phyloP scores from a whole-genome alignment of 1,139 yeast genomes.

The Kluyveromyces sp. region DNA sequence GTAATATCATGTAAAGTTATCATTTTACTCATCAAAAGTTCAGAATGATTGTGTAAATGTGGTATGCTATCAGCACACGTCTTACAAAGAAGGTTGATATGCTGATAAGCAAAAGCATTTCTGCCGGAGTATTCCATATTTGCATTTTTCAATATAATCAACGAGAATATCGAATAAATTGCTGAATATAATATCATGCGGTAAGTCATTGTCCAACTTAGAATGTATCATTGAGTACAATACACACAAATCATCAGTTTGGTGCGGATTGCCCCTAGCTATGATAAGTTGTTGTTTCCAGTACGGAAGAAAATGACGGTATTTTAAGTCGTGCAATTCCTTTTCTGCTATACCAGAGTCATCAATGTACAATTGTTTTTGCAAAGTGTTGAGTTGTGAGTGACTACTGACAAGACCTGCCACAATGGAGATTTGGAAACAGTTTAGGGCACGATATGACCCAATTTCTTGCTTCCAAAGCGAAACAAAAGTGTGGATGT shows the following conservation, averaged over 20 bases:
- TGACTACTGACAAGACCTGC: conserved; percentile 21
- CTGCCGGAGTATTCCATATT: conserved; percentile 3
- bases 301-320: conserved; percentile 17
- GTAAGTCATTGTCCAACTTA: conserved; percentile 8
- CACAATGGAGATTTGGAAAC: conserved; percentile 18
- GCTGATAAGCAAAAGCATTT: conserved; percentile 2
- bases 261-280: conserved; percentile 1
- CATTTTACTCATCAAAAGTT: conserved; percentile 1
- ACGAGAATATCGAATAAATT: conserved; percentile 11
- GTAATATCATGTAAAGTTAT: conserved; percentile 6
- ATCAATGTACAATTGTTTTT: conserved; percentile 18
- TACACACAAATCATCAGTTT: conserved; percentile 8
- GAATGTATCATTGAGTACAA: conserved; percentile 12
- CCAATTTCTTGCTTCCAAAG: conserved; percentile 18
- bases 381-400: conserved; percentile 13
- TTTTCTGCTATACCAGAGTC: conserved; percentile 13
- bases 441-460: conserved; percentile 17
- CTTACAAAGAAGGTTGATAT: conserved; percentile 6
- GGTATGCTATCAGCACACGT: conserved; percentile 4
- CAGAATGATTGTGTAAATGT: neutral
- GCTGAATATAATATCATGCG: conserved; percentile 13
- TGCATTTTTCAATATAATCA: conserved; percentile 9
- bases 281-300: conserved; percentile 14
- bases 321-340: conserved; percentile 18
- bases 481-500: conserved; percentile 17